Evolutionary conservation across 495 filamentous ascomycete species (phyloP).

Genomic region (Lophiotrema nucula): DNA sequence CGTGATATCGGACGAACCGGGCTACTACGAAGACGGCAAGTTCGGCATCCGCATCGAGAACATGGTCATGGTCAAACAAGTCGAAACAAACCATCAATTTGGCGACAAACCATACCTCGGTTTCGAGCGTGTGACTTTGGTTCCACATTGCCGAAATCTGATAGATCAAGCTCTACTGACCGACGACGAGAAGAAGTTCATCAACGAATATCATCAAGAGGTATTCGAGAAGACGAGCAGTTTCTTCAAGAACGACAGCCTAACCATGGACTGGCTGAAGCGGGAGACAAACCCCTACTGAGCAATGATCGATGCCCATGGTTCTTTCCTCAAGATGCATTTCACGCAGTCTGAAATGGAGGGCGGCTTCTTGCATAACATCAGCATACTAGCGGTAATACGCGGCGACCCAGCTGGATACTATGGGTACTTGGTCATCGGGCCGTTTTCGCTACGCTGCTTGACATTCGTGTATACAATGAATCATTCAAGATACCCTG

Average conservation of each 20-base stretch:
- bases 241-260: conserved; percentile 71
- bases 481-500: no score
- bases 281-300: conserved; percentile 66
- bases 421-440: no score
- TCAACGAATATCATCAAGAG: conserved; percentile 82
- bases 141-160: conserved; percentile 86
- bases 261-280: conserved; percentile 75
- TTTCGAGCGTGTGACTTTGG: conserved; percentile 97
- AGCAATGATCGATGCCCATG: no score
- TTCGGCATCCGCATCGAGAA: conserved; percentile 99
- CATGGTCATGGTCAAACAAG: conserved; percentile 83
- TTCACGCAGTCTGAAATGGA: background rate
- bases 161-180: conserved; percentile 75
- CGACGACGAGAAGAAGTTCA: conserved; percentile 75
- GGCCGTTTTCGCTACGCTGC: no score
- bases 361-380: background rate
- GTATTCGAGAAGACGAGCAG: conserved; percentile 77
- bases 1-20: conserved; percentile 92
- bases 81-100: conserved; percentile 79
- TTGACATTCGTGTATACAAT: no score
- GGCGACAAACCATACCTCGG: conserved; percentile 92
- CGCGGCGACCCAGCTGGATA: no score
- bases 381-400: conserved; percentile 1
- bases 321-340: background rate
- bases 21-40: conserved; percentile 95